Base-by-base conservation (phyloP, 164 flowering plant genomes). In the Vitis cinerea region DNA sequence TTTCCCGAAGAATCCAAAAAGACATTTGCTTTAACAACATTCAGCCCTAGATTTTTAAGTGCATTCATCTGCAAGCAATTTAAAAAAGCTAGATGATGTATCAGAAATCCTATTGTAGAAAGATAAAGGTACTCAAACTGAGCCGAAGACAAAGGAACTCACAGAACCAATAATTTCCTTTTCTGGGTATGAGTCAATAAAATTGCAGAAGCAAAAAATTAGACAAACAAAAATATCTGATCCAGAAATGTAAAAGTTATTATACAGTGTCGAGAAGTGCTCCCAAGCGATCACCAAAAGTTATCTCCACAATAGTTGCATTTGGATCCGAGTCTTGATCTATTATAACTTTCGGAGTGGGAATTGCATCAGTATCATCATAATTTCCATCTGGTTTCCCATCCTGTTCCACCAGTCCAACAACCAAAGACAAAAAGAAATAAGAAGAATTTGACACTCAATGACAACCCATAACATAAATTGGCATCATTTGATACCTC, bases 271-370 rank as follows among this genome's bases (percentile, higher is more conserved):
- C 98, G 56, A 93, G 83, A 59, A 95, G 96, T 66, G 97, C 97
- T 53, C 99, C 99, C 67, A 95, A 96, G 54, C 99, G 96, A 71
- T 95, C 93, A 0, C 99, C 99, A 67, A 95, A 95, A 58, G 99
- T 93, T 68, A 95, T 81, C 83, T 95, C 94, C 77, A 95, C 93
- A 14, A 95, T 77, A 65, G 99, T 95, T 12, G 98, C 96, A 79
- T 93, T 75, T 11, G 92, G 93, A 79, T 95, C 96, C 8, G 97
- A 87, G 74, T 95, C 98, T 75, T 83, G 94, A 75, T 95, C 96
- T 63, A 95, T 93, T 77, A 93, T 87, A 54, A 95, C 99, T 81
- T 78, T 83, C 11, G 99, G 99, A 29, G 85, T 90, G 37, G 98
- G 99, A 74, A 87, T 64, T 14, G 75, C 72, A 69, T 85, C 95